These are phyloP conservation scores for Exophiala bonariae DNA, from an alignment of 2,329 filamentous ascomycete genomes.

Conservation along the genomic window DNA sequence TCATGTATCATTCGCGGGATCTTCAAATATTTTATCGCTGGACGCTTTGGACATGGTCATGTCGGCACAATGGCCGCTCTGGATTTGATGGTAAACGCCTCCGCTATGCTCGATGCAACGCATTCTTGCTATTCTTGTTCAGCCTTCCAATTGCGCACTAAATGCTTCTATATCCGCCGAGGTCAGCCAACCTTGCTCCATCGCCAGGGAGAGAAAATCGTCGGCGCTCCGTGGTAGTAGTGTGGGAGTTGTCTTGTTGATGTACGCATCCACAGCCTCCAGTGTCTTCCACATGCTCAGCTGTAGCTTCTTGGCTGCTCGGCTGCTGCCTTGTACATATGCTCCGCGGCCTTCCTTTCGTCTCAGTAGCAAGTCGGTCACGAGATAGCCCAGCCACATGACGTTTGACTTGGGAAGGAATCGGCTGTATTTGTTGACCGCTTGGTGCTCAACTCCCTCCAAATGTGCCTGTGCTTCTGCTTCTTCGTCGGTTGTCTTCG, in stretches of 20 bases:
- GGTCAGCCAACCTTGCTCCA: conserved; percentile 21
- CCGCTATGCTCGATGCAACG: conserved; percentile 41
- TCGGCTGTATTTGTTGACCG: conserved; percentile 47
- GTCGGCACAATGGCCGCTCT: conserved; percentile 18
- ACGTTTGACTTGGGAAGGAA: conserved; percentile 63
- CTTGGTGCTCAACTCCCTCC: conserved; percentile 37
- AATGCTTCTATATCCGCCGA: conserved; percentile 23
- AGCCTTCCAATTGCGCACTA: conserved; percentile 22
- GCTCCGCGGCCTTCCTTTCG: conserved; percentile 2
- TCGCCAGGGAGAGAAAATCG: conserved; percentile 18
- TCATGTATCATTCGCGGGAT: no score
- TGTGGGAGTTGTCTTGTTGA: conserved; percentile 11
- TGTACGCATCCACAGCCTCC: conserved; percentile 13
- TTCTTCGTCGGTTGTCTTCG: conserved; percentile 15
- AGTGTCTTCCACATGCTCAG: conserved; percentile 20
- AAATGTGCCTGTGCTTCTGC: conserved; percentile 27
- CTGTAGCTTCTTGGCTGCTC: conserved; percentile 23
- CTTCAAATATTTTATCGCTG: no score
- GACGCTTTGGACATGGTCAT: no score
- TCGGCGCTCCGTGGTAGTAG: conserved; percentile 18
- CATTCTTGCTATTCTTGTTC: conserved; percentile 41
- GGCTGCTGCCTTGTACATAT: conserved; percentile 16
- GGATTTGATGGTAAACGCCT: conserved; percentile 31
- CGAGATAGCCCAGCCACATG: conserved; percentile 63
- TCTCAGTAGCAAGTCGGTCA: conserved; percentile 52